These are phyloP conservation scores for Metroxylon sagu DNA, from an alignment of 176 grass and related monocot genomes.

Conservation along the genomic window DNA sequence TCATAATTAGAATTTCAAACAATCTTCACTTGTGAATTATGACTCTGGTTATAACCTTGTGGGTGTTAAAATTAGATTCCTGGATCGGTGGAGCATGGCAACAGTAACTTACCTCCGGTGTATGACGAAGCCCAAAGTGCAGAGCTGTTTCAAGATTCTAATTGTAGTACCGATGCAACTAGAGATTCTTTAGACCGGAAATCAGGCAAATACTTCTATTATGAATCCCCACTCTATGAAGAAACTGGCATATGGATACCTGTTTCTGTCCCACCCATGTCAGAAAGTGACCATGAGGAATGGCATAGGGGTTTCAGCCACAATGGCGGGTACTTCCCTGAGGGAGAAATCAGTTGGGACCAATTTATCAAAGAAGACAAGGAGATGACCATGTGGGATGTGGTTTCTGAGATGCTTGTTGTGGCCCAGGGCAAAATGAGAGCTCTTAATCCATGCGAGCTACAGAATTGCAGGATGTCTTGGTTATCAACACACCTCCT, in stretches of 20 bases:
- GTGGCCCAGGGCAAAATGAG: conserved; percentile 48
- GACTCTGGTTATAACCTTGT: too few species aligned
- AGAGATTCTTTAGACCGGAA: conserved; percentile 15
- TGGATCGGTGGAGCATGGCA: neutral
- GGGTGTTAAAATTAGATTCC: too few species aligned
- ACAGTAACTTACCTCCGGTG: neutral
- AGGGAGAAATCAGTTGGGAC: conserved; percentile 69
- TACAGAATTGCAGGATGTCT: conserved; percentile 38
- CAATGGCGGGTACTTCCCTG: conserved; percentile 39
- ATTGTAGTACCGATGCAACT: neutral
- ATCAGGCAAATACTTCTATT: conserved; percentile 30
- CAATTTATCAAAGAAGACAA: conserved; percentile 30
- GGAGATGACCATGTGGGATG: conserved; percentile 91
- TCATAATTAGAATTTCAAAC: too few species aligned
- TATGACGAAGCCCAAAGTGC: too few species aligned
- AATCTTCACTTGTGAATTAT: too few species aligned
- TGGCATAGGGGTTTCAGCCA: conserved; percentile 58
- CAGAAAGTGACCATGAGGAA: conserved; percentile 43
- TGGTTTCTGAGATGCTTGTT: conserved; percentile 61
- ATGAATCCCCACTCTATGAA: conserved; percentile 42
- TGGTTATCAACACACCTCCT: conserved; percentile 43
- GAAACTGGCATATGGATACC: conserved; percentile 79
- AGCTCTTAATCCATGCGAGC: conserved; percentile 38
- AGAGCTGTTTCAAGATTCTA: neutral
- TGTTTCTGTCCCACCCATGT: conserved; percentile 75